Evolutionary conservation across 352 stramenopile genomes (phyloP).

Genomic region (Plasmopara viticola): DNA sequence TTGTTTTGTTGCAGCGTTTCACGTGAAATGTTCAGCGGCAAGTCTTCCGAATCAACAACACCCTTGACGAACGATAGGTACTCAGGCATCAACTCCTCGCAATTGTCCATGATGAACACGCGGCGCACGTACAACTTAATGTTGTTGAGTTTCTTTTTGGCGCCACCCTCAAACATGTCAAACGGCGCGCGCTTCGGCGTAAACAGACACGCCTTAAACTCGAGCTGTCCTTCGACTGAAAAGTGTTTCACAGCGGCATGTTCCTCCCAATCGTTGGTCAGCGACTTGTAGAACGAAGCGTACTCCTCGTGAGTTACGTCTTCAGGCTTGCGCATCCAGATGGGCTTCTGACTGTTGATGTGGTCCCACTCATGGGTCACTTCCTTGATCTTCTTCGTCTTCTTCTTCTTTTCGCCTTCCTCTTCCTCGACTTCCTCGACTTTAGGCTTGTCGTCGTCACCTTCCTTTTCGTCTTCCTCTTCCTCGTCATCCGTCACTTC

Average conservation of each 20-base stretch:
- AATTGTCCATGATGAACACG: slow-evolving; percentile 99
- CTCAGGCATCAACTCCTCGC: slow-evolving; percentile 99
- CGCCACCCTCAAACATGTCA: slow-evolving; percentile 99
- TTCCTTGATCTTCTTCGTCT: slow-evolving; percentile 96
- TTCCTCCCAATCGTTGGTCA: slow-evolving; percentile 99
- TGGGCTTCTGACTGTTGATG: slow-evolving; percentile 99
- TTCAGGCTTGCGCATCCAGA: slow-evolving; percentile 99
- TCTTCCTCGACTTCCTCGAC: slow-evolving; percentile 96
- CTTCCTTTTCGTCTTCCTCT: slow-evolving; percentile 93
- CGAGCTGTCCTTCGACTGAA: slow-evolving; percentile 98
- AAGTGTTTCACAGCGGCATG: slow-evolving; percentile 98
- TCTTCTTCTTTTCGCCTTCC: slow-evolving; percentile 97
- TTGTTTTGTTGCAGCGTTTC: slow-evolving; percentile 99
- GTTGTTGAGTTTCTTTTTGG: slow-evolving; percentile 99
- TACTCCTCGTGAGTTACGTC: slow-evolving; percentile 99
- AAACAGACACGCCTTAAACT: slow-evolving; percentile 99
- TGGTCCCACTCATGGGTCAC: slow-evolving; percentile 99
- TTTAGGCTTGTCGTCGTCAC: slow-evolving; percentile 95
- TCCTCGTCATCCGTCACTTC: slow-evolving; percentile 99
- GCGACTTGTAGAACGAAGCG: slow-evolving; percentile 99
- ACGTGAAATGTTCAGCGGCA: slow-evolving; percentile 99
- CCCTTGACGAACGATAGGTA: slow-evolving; percentile 99
- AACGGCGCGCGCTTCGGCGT: slow-evolving; percentile 98
- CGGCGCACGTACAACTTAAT: slow-evolving; percentile 99
- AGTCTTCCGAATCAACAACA: slow-evolving; percentile 99